Conservation (phyloP, 2,329 filamentous ascomycete genomes). For the Ophiostoma himal-ulmi region DNA sequence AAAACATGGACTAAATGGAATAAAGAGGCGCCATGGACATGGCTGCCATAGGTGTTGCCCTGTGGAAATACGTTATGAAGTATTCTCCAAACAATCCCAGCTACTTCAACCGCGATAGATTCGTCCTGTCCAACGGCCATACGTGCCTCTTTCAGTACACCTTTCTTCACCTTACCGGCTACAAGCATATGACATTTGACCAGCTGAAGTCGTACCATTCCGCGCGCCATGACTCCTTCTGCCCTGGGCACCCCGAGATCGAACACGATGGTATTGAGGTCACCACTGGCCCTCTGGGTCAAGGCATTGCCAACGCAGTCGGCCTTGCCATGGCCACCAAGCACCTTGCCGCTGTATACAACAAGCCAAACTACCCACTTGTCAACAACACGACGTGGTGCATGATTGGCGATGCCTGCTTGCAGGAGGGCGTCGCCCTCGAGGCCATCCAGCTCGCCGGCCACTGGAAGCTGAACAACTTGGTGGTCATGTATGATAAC, state of each 20-base stretch:
- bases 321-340: constrained; percentile 54
- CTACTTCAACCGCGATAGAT: constrained; percentile 58
- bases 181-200: constrained; percentile 50
- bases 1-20: too few species aligned
- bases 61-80: constrained; percentile 57
- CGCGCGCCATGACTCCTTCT: constrained; percentile 42
- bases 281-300: constrained; percentile 54
- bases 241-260: constrained; percentile 53
- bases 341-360: constrained; percentile 50
- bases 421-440: constrained; percentile 53
- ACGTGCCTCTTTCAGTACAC: constrained; percentile 50
- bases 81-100: constrained; percentile 50
- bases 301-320: constrained; percentile 56
- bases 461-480: constrained; percentile 50
- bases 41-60: constrained; percentile 38
- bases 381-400: constrained; percentile 46
- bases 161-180: constrained; percentile 49
- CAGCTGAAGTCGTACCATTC: constrained; percentile 49
- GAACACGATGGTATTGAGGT: constrained; percentile 54
- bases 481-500: constrained; percentile 55
- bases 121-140: constrained; percentile 58
- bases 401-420: constrained; percentile 53
- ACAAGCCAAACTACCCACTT: constrained; percentile 43
- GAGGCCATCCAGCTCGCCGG: constrained; percentile 54
- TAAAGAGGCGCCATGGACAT: too few species aligned